These are phyloP conservation scores for Hymenoscyphus repandus DNA, from an alignment of 2,329 filamentous ascomycete species.

Conservation along the genomic window DNA sequence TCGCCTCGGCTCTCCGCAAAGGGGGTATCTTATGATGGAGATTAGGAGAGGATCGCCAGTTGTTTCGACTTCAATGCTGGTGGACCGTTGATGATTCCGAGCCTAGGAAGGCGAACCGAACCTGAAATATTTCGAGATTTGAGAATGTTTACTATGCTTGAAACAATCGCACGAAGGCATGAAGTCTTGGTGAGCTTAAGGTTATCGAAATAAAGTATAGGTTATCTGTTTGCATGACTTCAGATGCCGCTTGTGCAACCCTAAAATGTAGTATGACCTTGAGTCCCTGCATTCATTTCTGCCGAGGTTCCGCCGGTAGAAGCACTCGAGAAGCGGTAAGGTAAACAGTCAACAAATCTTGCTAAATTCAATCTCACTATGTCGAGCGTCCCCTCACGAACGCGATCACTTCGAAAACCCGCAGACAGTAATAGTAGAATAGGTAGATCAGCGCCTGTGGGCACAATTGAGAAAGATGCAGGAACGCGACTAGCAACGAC, in stretches of 20 bases:
- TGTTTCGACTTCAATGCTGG: neutral
- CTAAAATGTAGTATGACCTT: too few relatives aligned
- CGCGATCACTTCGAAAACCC: constrained; percentile 26
- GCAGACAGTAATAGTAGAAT: constrained; percentile 13
- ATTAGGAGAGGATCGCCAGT: neutral
- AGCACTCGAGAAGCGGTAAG: neutral
- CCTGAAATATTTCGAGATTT: neutral
- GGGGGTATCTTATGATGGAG: too few relatives aligned
- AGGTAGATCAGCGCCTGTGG: neutral
- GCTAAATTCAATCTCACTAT: constrained; percentile 9
- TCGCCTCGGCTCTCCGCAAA: neutral
- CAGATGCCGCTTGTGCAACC: too few relatives aligned
- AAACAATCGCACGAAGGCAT: neutral
- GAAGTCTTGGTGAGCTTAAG: neutral
- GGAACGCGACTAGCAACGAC: constrained; percentile 1
- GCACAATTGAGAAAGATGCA: constrained; percentile 7
- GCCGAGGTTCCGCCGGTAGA: neutral
- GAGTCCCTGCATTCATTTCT: neutral
- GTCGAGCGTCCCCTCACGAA: constrained; percentile 23
- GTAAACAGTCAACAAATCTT: neutral
- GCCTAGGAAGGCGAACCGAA: neutral
- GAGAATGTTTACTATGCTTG: neutral
- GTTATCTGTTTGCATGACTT: neutral
- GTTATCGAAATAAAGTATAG: too few relatives aligned
- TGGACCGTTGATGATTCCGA: neutral